These are phyloP conservation scores for Solioccasus polychromus DNA, from an alignment of 768 basidiomycete species.

Conservation along the genomic window DNA sequence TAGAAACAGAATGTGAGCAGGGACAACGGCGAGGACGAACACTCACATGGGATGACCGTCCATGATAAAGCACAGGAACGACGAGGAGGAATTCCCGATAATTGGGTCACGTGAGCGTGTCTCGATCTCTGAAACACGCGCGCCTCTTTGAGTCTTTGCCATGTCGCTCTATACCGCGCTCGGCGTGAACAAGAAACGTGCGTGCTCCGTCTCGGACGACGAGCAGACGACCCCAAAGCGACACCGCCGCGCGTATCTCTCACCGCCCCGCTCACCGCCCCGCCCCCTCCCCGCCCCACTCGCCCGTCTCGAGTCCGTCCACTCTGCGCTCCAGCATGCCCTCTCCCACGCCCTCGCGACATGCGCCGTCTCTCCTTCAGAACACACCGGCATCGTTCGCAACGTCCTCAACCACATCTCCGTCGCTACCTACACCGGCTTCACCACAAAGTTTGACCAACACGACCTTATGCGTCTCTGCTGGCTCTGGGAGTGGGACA, in stretches of 20 bases:
- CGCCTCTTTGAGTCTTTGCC: not conserved
- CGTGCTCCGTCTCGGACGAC: constrained; percentile 47
- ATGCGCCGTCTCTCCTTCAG: constrained; percentile 71
- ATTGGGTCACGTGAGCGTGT: constrained; percentile 35
- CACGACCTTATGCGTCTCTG: constrained; percentile 74
- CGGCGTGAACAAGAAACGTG: constrained; percentile 64
- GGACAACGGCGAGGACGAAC: constrained; percentile 2
- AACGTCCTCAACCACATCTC: constrained; percentile 80
- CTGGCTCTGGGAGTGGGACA: constrained; percentile 91
- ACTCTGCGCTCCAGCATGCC: constrained; percentile 75
- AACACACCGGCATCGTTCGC: constrained; percentile 71
- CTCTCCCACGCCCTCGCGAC: constrained; percentile 84
- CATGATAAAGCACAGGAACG: constrained; percentile 13
- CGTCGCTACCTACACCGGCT: constrained; percentile 62
- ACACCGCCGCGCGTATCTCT: constrained; percentile 49
- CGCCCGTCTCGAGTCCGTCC: constrained; percentile 57
- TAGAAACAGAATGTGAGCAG: not conserved
- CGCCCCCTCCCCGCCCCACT: constrained; percentile 46
- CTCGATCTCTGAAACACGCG: constrained; percentile 24
- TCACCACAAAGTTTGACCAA: constrained; percentile 60
- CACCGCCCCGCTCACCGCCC: constrained; percentile 1
- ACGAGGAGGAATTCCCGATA: constrained; percentile 17
- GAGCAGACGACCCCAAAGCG: constrained; percentile 61
- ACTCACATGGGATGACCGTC: constrained; percentile 23
- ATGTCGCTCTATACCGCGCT: constrained; percentile 36